A percentile compares a stretch with the other conserved stretches of the same genome.
phyloP scores from a whole-genome alignment of 2,329 filamentous ascomycete species.

The Sclerotinia borealis region DNA sequence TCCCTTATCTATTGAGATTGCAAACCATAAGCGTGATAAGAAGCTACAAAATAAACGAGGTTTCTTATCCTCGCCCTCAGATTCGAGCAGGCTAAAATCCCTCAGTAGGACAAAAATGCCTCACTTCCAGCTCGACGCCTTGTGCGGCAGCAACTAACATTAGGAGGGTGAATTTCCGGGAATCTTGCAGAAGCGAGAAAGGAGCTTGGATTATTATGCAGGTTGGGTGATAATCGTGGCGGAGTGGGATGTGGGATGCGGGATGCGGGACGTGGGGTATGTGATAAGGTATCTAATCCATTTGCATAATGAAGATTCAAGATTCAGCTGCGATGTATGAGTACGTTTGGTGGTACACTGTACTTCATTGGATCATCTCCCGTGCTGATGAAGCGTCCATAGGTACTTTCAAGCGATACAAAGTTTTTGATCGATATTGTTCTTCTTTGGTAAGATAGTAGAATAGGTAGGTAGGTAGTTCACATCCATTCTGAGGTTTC shows the following conservation, averaged over 20 bases:
- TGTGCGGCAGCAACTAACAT: background rate
- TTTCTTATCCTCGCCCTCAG: constrained; percentile 8
- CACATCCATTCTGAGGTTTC: no score
- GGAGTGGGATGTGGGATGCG: background rate
- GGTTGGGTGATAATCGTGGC: background rate
- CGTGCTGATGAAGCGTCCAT: background rate
- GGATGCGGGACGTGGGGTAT: background rate
- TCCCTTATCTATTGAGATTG: background rate
- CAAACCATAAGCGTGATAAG: background rate
- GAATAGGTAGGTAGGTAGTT: no score
- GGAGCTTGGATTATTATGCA: background rate
- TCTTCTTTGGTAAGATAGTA: background rate
- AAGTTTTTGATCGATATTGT: background rate
- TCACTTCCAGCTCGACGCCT: constrained; percentile 6
- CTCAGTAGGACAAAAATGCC: constrained; percentile 8
- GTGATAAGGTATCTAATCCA: background rate
- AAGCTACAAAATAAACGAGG: background rate
- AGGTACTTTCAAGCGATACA: no score
- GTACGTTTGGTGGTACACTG: background rate
- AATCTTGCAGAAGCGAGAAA: background rate
- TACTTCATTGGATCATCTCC: background rate
- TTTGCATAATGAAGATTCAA: background rate
- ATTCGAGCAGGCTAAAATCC: constrained; percentile 31
- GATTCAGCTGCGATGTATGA: background rate
- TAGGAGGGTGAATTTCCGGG: background rate